Conservation (phyloP, 306 rosid species). For the Fagus crenata region DNA sequence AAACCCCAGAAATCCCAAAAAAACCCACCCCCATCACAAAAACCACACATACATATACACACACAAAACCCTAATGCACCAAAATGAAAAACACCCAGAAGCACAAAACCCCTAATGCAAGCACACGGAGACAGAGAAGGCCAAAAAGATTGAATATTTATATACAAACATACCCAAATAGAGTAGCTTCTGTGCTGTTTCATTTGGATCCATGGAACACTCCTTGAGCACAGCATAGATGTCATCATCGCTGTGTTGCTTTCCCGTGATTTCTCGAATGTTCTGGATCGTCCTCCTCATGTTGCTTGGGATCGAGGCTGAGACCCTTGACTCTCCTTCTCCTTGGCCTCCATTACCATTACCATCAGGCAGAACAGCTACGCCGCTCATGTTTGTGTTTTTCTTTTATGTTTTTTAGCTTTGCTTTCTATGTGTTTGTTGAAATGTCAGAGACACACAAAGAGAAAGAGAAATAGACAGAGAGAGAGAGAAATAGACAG, state of each 20-base stretch:
- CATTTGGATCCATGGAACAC: conserved; percentile 87
- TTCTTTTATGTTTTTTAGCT: background rate
- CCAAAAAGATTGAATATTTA: background rate
- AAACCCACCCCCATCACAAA: background rate
- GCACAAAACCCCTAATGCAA: conserved; percentile 18
- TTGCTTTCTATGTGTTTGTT: background rate
- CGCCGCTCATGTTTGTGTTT: background rate
- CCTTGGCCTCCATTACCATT: conserved; percentile 34
- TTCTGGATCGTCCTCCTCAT: conserved; percentile 52
- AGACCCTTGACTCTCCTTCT: conserved; percentile 69
- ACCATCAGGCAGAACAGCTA: background rate
- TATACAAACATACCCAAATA: conserved; percentile 36
- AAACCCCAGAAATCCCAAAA: conserved; percentile 6
- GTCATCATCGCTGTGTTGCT: conserved; percentile 83
- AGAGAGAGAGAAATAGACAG: background rate
- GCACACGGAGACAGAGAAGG: background rate
- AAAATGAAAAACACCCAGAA: conserved; percentile 4
- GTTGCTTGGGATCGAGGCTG: conserved; percentile 71
- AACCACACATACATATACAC: background rate
- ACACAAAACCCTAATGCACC: conserved; percentile 3
- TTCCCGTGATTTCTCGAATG: conserved; percentile 79
- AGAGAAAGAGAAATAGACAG: background rate
- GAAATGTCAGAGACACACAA: background rate
- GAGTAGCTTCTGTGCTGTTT: conserved; percentile 75
- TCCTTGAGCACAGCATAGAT: conserved; percentile 70